Evolutionary conservation across 2,329 filamentous ascomycete species (phyloP).

Genomic region (Hypomyces perniciosus): DNA sequence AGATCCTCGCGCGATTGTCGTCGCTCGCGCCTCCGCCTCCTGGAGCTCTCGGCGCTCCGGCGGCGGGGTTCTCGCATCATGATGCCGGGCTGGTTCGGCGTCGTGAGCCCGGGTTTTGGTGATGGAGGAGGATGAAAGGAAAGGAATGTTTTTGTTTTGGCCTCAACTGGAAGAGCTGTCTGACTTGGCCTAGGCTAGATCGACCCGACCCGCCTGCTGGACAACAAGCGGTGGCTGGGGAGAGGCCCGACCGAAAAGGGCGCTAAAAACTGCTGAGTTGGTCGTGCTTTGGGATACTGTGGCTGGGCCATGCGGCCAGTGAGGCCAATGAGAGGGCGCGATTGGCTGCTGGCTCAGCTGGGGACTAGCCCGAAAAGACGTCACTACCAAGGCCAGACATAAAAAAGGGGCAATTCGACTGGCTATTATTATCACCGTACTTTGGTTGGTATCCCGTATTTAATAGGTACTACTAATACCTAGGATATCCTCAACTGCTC

Average conservation of each 20-base stretch:
- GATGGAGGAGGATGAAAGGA: background rate
- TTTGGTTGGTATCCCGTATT: background rate
- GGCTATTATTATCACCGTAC: background rate
- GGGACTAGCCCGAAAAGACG: background rate
- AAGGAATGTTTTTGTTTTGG: slow-evolving; percentile 4
- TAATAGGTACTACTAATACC: no score
- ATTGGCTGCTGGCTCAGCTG: slow-evolving; percentile 12
- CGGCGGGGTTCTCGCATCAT: slow-evolving; percentile 52
- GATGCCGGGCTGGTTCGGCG: slow-evolving; percentile 25
- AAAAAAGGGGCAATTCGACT: slow-evolving; percentile 3
- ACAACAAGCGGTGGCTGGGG: slow-evolving; percentile 12
- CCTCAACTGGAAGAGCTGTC: slow-evolving; percentile 6
- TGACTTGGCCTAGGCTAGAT: slow-evolving; percentile 8
- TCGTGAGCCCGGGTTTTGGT: slow-evolving; percentile 1
- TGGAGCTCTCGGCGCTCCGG: slow-evolving; percentile 50
- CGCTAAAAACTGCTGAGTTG: slow-evolving; percentile 2
- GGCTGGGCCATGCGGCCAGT: slow-evolving; percentile 1
- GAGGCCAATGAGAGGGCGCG: slow-evolving; percentile 2
- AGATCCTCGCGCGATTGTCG: slow-evolving; percentile 27
- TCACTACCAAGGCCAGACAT: slow-evolving; percentile 1
- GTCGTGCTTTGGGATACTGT: background rate
- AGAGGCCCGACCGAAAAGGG: background rate
- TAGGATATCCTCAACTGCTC: no score
- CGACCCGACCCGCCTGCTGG: slow-evolving; percentile 9
- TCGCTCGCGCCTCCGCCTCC: slow-evolving; percentile 39